Base-by-base conservation (phyloP, 805 yeast species). In the Teunomyces barrocoloradensis region DNA sequence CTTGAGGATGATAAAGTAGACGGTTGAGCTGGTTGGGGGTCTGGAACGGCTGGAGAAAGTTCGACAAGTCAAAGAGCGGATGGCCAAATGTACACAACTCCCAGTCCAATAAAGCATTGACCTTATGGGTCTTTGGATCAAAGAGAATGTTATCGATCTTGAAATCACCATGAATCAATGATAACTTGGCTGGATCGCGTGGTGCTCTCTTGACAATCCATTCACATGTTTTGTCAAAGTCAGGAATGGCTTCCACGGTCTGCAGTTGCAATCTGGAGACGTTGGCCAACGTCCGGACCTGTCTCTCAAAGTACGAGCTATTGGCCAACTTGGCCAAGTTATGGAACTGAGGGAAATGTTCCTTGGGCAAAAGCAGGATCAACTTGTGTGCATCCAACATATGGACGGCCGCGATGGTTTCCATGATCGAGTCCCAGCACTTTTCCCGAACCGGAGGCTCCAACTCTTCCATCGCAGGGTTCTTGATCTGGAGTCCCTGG, bases 71-170 rank as follows among this genome's bases (percentile, higher is more conserved):
- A 49, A 83, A 81, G 39, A 81, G 59, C 0, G 87, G 87, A 53
- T 81, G 84, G 0, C 87, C 87, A 48, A 79, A 66, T 0, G 87
- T 82, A 52, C 85, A 80, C 34, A 82, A 63, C 57, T 82, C 87
- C 87, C 87, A 82, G 57, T 82, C 87, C 36, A 82, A 65, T 2
- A 82, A 78, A 0, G 85, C 85, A 42, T 76, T 63, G 2, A 81
- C 79, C 38, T 61, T 59, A 17, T 75, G 74, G 40, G 73, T 69
- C 0, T 73, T 74, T 53, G 81, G 81, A 62, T 84, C 76, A 65
- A 78, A 77, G 29, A 86, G 74, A 52, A 85, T 69, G 66, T 85
- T 74, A 71, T 86, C 85, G 56, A 78, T 71, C 67, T 82, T 78
- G 74, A 77, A 75, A 67, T 83, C 82, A 38, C 91, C 87, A 53